Percentiles rank a stretch among this genome's conserved stretches.
These are phyloP conservation scores for Trichoderma cornu-damae DNA, from an alignment of 2,329 filamentous ascomycete species.

Conservation along the genomic window DNA sequence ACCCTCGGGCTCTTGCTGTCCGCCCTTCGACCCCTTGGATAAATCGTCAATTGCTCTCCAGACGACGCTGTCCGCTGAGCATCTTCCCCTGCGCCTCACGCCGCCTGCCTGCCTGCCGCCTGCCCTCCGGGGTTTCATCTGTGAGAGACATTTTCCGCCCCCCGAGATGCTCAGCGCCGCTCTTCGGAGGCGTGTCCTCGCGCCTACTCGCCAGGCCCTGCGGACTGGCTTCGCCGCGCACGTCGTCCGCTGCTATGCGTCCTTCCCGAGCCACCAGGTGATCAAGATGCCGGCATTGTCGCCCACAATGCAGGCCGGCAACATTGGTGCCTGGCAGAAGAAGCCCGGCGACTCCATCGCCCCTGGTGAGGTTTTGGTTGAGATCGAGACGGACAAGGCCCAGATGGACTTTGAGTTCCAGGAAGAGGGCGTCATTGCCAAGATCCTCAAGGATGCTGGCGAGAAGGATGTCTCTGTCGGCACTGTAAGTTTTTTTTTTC, in stretches of 20 bases:
- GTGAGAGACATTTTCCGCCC: conserved; percentile 32
- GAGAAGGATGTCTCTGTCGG: conserved; percentile 92
- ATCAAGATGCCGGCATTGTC: conserved; percentile 98
- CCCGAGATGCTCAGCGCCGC: conserved; percentile 57
- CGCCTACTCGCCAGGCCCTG: conserved; percentile 45
- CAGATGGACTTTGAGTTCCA: conserved; percentile 99
- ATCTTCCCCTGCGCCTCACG: conserved; percentile 9
- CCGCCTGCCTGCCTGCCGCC: conserved; percentile 21
- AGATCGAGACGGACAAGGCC: conserved; percentile 99
- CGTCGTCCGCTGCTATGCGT: conserved; percentile 64
- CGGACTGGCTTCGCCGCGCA: conserved; percentile 49
- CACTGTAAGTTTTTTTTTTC: conserved; percentile 62
- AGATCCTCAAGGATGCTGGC: conserved; percentile 86
- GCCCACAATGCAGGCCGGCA: conserved; percentile 93
- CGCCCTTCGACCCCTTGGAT: conserved; percentile 20
- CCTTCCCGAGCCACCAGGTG: conserved; percentile 89
- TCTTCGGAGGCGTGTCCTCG: conserved; percentile 58
- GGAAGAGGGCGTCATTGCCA: conserved; percentile 92
- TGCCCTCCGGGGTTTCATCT: conserved; percentile 19
- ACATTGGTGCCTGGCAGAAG: conserved; percentile 98
- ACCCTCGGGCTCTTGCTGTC: conserved; percentile 21
- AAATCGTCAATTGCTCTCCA: conserved; percentile 18
- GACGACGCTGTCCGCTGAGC: conserved; percentile 17
- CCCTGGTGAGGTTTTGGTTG: conserved; percentile 91
- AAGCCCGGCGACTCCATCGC: conserved; percentile 82